Percentiles rank a stretch among this genome's conserved stretches.
These are phyloP conservation scores for Vigna trinervia DNA, from an alignment of 306 rosid species.

Conservation along the genomic window DNA sequence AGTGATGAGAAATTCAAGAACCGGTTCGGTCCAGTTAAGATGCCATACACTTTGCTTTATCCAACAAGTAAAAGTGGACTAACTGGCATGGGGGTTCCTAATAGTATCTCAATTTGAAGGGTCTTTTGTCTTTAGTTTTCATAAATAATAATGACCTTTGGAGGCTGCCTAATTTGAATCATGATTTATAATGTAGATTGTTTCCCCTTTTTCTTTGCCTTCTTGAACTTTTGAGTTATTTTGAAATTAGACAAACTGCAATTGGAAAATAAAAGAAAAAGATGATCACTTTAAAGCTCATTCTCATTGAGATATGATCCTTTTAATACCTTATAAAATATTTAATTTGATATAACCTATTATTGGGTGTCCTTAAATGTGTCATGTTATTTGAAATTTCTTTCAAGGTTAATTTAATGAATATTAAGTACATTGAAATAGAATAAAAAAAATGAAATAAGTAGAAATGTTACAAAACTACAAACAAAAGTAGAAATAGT, in stretches of 20 bases:
- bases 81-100: slow-evolving; percentile 81
- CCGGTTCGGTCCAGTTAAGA: slow-evolving; percentile 67
- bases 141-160: neutral
- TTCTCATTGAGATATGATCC: neutral
- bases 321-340: neutral
- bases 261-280: neutral
- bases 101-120: slow-evolving; percentile 70
- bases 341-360: too few species aligned
- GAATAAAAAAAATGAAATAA: too few species aligned
- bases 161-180: neutral
- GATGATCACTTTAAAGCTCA: too few species aligned
- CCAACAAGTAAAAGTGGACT: slow-evolving; percentile 68
- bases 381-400: too few species aligned
- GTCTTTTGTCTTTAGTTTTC: neutral
- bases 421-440: too few species aligned
- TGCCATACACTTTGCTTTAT: slow-evolving; percentile 78
- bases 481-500: too few species aligned
- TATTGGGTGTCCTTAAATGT: too few species aligned
- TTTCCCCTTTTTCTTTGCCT: neutral
- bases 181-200: neutral
- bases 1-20: slow-evolving; percentile 61
- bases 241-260: neutral
- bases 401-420: too few species aligned
- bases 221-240: neutral
- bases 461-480: too few species aligned